Evolutionary conservation across 2,329 filamentous ascomycete species (phyloP).

Genomic region (Grosmannia penicillata): DNA sequence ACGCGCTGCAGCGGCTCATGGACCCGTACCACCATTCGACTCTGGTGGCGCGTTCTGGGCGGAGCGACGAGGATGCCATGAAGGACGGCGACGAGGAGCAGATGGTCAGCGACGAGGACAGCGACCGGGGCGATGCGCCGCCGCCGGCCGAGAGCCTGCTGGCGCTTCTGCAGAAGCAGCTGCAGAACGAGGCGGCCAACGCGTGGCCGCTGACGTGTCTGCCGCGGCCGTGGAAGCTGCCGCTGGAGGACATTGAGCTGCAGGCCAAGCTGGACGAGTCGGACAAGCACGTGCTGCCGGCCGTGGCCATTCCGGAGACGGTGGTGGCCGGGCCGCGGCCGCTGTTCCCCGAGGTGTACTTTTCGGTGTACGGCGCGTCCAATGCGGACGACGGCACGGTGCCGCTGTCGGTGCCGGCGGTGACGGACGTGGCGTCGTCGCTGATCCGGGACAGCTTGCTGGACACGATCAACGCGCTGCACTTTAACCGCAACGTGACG

Average conservation of each 20-base stretch:
- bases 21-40: conserved; percentile 55
- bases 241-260: conserved; percentile 43
- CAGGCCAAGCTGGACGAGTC: conserved; percentile 40
- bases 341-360: conserved; percentile 83
- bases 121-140: conserved; percentile 24
- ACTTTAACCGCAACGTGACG: conserved; percentile 80
- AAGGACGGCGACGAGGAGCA: neutral
- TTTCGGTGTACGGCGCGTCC: conserved; percentile 58
- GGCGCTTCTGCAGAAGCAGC: conserved; percentile 69
- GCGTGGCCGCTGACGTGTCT: conserved; percentile 62
- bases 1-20: conserved; percentile 71
- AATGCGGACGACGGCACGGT: conserved; percentile 19
- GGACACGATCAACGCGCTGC: conserved; percentile 85
- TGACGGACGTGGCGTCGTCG: conserved; percentile 61
- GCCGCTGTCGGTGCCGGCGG: conserved; percentile 72
- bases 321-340: conserved; percentile 60
- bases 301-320: conserved; percentile 59
- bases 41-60: neutral
- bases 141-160: conserved; percentile 56
- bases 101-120: neutral
- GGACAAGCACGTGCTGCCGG: conserved; percentile 64
- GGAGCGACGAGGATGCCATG: conserved; percentile 1
- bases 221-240: conserved; percentile 53
- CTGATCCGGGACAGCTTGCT: conserved; percentile 73
- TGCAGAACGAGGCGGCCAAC: conserved; percentile 59